Percentiles rank a stretch among this genome's conserved stretches.
These are phyloP conservation scores for Simplicillium sp. DNA, from an alignment of 2,329 filamentous ascomycete species.

Conservation along the genomic window DNA sequence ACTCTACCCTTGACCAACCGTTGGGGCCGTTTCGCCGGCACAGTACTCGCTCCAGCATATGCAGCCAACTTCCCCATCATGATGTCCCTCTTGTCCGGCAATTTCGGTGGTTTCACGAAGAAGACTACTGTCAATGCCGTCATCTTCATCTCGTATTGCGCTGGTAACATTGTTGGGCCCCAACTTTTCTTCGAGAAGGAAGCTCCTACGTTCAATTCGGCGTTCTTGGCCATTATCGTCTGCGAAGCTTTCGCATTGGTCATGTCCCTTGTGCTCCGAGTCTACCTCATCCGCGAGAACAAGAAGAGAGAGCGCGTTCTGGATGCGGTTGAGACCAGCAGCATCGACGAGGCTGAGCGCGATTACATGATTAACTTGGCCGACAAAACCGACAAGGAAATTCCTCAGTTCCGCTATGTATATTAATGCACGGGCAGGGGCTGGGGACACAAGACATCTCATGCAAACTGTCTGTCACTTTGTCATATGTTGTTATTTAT, in stretches of 20 bases:
- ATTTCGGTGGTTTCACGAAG: conserved; percentile 54
- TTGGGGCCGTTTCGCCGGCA: conserved; percentile 13
- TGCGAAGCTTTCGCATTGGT: conserved; percentile 38
- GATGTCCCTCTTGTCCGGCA: conserved; percentile 46
- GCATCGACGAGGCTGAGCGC: too few species aligned
- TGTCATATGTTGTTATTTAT: too few species aligned
- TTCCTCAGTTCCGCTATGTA: conserved; percentile 43
- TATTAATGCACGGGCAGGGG: conserved; percentile 19
- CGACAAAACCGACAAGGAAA: conserved; percentile 46
- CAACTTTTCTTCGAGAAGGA: conserved; percentile 49
- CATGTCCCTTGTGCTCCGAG: conserved; percentile 31
- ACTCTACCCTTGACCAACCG: conserved; percentile 5
- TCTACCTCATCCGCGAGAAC: conserved; percentile 41
- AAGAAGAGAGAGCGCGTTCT: conserved; percentile 33
- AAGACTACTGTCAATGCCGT: conserved; percentile 49
- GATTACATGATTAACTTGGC: neutral
- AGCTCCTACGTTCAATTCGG: conserved; percentile 49
- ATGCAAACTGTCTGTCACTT: too few species aligned
- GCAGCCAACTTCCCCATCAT: conserved; percentile 31
- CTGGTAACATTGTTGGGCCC: conserved; percentile 51
- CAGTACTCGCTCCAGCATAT: conserved; percentile 45
- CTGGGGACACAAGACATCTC: too few species aligned
- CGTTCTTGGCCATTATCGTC: conserved; percentile 42
- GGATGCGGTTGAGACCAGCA: neutral
- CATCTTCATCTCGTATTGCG: conserved; percentile 47